phyloP scores from a whole-genome alignment of 371 early-diverging fungal species.

The Zychaea mexicana region DNA sequence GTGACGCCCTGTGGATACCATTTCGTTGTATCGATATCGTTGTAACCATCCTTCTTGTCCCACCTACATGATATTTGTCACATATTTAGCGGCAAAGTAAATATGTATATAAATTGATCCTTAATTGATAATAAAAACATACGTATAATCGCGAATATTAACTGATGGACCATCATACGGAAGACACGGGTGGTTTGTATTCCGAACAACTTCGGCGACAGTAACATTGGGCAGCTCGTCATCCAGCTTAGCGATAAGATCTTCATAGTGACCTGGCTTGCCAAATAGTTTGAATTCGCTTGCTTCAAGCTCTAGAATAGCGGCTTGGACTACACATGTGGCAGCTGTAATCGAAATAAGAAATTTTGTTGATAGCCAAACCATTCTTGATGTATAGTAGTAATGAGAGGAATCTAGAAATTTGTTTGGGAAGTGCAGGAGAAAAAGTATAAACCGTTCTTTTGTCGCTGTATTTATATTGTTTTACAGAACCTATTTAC shows the following conservation, averaged over 20 bases:
- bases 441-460: too few relatives aligned
- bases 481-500: too few relatives aligned
- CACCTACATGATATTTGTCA: background rate
- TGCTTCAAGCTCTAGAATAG: background rate
- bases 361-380: background rate
- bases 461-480: too few relatives aligned
- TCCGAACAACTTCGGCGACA: background rate
- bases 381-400: background rate
- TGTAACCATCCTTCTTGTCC: slow-evolving; percentile 6
- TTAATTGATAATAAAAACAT: too few relatives aligned
- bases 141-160: slow-evolving; percentile 3
- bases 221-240: slow-evolving; percentile 6
- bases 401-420: background rate
- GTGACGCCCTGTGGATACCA: slow-evolving; percentile 17
- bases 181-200: slow-evolving; percentile 3
- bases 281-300: background rate
- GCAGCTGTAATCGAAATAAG: background rate
- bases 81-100: too few relatives aligned
- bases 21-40: slow-evolving; percentile 5
- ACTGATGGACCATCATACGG: background rate
- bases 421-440: too few relatives aligned
- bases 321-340: background rate
- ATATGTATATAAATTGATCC: too few relatives aligned
- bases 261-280: background rate
- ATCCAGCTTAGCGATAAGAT: slow-evolving; percentile 6